phyloP scores from a whole-genome alignment of 139 green algal species.

The Chlorella sp. region DNA sequence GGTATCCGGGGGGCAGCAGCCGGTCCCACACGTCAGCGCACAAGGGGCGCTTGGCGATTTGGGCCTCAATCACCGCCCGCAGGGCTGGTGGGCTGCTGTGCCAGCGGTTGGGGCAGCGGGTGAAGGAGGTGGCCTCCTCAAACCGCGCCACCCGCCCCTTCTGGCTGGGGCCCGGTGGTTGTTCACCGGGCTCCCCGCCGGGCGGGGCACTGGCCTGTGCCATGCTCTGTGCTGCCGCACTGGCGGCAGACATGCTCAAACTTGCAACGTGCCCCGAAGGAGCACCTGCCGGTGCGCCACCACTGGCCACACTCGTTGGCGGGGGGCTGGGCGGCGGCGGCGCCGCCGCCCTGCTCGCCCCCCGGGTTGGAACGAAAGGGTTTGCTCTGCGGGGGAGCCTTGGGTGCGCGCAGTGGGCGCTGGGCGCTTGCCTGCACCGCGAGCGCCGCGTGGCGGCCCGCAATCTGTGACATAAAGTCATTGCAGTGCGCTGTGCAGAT shows the following conservation, averaged over 20 bases:
- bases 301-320: neutral
- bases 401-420: neutral
- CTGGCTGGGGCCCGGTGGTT: neutral
- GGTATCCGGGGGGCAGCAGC: neutral
- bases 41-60: neutral
- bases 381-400: neutral
- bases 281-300: neutral
- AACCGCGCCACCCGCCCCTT: neutral
- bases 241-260: neutral
- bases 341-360: neutral
- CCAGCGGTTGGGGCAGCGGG: neutral
- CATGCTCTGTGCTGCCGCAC: neutral
- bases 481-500: neutral
- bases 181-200: neutral
- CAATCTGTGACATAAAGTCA: neutral
- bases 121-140: neutral
- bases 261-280: neutral
- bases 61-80: neutral
- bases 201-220: neutral
- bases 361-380: neutral
- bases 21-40: neutral
- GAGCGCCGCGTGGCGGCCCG: neutral
- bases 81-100: neutral
- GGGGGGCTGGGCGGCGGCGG: neutral
- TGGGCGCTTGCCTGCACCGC: neutral